These are phyloP conservation scores for Papilionanthe hybrid DNA, from an alignment of 116 monocot species.

Conservation along the genomic window DNA sequence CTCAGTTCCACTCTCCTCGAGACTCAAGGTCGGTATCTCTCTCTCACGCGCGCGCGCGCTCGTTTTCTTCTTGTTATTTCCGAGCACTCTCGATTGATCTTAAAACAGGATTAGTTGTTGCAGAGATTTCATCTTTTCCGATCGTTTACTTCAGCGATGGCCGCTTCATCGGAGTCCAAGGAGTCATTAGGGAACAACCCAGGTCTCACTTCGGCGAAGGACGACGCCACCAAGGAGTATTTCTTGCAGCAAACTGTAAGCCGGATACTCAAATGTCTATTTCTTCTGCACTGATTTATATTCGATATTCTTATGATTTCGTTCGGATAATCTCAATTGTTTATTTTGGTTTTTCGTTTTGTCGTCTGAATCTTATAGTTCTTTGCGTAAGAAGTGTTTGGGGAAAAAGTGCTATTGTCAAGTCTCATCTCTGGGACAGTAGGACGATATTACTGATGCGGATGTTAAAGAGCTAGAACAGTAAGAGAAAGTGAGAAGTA, in stretches of 20 bases:
- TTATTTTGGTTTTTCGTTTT: not conserved
- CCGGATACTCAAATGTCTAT: not conserved
- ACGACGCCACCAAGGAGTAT: constrained; percentile 78
- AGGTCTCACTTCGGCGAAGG: constrained; percentile 57
- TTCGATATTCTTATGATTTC: not conserved
- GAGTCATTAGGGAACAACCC: constrained; percentile 83
- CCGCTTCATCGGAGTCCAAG: constrained; percentile 38
- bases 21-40: not conserved
- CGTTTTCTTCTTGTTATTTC: not conserved
- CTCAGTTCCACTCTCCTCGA: not conserved
- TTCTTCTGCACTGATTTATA: not conserved
- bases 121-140: constrained; percentile 28
- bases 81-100: not conserved
- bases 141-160: constrained; percentile 34
- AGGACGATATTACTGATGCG: not conserved
- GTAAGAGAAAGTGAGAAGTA: not conserved
- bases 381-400: not conserved
- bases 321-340: not conserved
- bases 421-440: not conserved
- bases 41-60: too few species aligned
- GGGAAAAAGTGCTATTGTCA: too few species aligned
- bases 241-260: constrained; percentile 94
- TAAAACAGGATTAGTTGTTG: not conserved
- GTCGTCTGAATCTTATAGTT: not conserved
- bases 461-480: not conserved